Evolutionary conservation across 106 monocot species (phyloP).

Genomic region (Phalaenopsis aphrodite): DNA sequence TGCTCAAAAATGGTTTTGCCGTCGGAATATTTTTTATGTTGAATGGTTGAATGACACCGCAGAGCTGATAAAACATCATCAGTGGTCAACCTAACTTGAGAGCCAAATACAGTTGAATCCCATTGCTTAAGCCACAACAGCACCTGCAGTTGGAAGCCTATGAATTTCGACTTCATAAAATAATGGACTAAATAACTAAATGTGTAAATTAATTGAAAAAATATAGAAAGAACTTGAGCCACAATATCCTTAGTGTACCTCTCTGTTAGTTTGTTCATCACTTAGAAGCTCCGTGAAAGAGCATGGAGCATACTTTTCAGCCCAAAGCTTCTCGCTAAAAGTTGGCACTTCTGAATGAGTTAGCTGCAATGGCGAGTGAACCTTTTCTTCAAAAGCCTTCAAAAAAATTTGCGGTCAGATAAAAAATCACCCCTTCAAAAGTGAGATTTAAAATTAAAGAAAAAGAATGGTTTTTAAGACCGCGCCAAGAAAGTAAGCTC

Average conservation of each 20-base stretch:
- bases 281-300: slow-evolving; percentile 95
- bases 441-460: neutral
- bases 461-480: neutral
- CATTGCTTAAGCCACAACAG: slow-evolving; percentile 97
- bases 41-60: slow-evolving; percentile 43
- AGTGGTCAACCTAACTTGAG: slow-evolving; percentile 66
- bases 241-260: slow-evolving; percentile 32
- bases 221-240: neutral
- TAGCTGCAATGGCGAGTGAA: slow-evolving; percentile 17
- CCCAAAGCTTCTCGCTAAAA: slow-evolving; percentile 81
- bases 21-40: slow-evolving; percentile 36
- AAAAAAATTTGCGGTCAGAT: neutral
- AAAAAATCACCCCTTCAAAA: neutral
- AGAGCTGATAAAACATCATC: slow-evolving; percentile 88
- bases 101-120: slow-evolving; percentile 95
- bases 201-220: neutral
- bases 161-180: neutral
- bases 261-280: slow-evolving; percentile 91
- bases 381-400: slow-evolving; percentile 68
- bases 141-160: slow-evolving; percentile 30
- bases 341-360: slow-evolving; percentile 7
- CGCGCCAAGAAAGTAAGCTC: neutral
- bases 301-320: slow-evolving; percentile 92
- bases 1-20: slow-evolving; percentile 27
- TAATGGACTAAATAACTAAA: neutral